Evolutionary conservation across 306 rosid species (phyloP), one percentile per base, ranked within the genome.

Genomic region (Dalbergia cochinchinensis): DNA sequence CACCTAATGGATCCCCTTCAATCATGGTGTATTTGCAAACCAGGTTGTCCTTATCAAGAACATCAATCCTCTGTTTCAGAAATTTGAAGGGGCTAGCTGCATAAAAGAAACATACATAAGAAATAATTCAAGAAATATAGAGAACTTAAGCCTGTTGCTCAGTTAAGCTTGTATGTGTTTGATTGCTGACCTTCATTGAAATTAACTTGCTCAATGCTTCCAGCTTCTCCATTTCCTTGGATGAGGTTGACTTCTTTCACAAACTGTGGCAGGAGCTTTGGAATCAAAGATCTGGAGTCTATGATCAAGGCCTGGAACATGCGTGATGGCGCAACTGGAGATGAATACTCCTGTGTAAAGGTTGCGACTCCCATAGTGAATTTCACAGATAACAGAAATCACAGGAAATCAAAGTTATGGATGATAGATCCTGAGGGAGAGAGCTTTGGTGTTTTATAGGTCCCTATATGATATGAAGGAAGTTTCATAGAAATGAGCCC

Each of bases 1-100:
- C 94, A 1, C 90, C 94, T 78, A 92, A 67, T 31, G 94, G 89
- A 76, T 87, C 96, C 18, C 96, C 97, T 74, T 90, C 96, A 51
- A 88, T 90, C 88, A 92, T 75, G 0, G 91, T 86, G 81, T 89
- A 90, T 67, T 87, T 83, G 88, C 92, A 92, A 37, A 80, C 71
- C 47, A 88, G 76, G 37, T 89, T 89, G 13, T 86, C 90, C 72
- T 58, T 55, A 78, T 92, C 94, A 60, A 92, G 82, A 55, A 61
- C 88, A 35, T 91, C 90, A 18, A 91, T 80, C 76, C 80, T 86
- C 54, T 92, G 92, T 82, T 89, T 91, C 86, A 91, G 64, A 65
- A 79, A 88, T 53, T 77, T 86, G 65, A 78, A 91, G n/a, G 82
- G 88, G 59, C 89, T 76, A 55, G 51, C 97, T 90, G 83, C 86